A percentile compares a stretch with the other conserved stretches of the same genome.
phyloP scores from a whole-genome alignment of 2,329 filamentous ascomycete genomes.

The Verticillium longisporum region DNA sequence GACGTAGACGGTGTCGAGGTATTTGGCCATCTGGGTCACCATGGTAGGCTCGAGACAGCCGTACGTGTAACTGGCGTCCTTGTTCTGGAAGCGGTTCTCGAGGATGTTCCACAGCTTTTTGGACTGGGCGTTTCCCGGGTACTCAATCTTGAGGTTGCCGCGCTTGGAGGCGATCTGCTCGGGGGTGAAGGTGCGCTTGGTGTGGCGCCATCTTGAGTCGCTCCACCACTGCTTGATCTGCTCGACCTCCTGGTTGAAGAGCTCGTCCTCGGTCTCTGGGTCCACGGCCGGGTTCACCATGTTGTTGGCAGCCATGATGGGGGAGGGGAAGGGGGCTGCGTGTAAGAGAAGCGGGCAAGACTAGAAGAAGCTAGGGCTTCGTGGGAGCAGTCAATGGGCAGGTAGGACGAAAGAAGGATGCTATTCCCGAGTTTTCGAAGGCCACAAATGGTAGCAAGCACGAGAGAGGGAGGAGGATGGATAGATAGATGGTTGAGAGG shows the following conservation, averaged over 20 bases:
- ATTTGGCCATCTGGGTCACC: constrained; percentile 99
- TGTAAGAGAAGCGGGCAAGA: neutral
- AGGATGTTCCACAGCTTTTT: constrained; percentile 95
- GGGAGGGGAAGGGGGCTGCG: neutral
- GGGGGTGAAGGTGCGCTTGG: constrained; percentile 86
- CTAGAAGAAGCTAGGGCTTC: neutral
- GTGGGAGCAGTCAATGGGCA: neutral
- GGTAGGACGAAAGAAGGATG: constrained; percentile 4
- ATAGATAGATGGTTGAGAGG: constrained; percentile 5
- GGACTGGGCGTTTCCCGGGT: constrained; percentile 78
- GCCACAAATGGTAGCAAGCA: neutral
- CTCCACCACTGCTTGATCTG: constrained; percentile 93
- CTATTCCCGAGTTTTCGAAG: constrained; percentile 4
- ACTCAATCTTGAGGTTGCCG: constrained; percentile 83
- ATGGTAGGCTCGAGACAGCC: constrained; percentile 97
- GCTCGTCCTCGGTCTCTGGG: constrained; percentile 51
- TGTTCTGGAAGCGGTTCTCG: constrained; percentile 78
- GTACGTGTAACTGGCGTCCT: constrained; percentile 88
- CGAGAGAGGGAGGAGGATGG: constrained; percentile 2
- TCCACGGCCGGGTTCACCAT: constrained; percentile 54
- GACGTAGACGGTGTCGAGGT: constrained; percentile 96
- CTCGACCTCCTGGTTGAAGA: constrained; percentile 76
- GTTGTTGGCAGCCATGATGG: constrained; percentile 53
- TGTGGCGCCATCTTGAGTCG: constrained; percentile 86
- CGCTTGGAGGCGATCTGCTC: constrained; percentile 97